Base-by-base conservation (phyloP, 768 basidiomycete species). In the Macrolepiota dolichaula region DNA sequence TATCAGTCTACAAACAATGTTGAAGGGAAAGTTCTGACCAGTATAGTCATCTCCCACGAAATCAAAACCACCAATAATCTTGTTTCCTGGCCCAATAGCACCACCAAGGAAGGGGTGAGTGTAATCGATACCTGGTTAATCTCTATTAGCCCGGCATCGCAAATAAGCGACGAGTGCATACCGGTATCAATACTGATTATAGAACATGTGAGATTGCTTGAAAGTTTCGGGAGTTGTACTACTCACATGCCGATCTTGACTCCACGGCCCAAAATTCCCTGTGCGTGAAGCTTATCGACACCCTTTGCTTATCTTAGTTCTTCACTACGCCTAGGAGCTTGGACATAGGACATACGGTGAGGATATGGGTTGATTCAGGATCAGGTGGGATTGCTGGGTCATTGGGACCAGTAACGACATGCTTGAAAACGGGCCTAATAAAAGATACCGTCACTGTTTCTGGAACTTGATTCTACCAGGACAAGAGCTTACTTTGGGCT, bases 161-260 rank as follows among this genome's bases (percentile, higher is more conserved):
- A 6, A 24, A 35, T 37, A 22, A 40, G 15, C 22, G 24, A 27
- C 9, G 65, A 40, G 19, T 42, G 37, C 67, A 36, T 51, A 68
- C 78, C 77, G n/a, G 79, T 77, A 64, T 85, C 85, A 56, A 88
- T 76, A 47, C 82, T 83, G 51, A 35, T 40, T 51, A 24, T n/a
- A 35, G 38, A 11, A 46, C 7, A n/a, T n/a, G 38, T 53, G 40
- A 29, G 29, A 46, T 46, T 56, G 27, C 9, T 6, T 12, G 4
- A 47, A n/a, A 6, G 24, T 13, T 52, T 13, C 35, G 38, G 50
- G 13, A 1, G 57, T 5, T 12, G n/a, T 9, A 29, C 22, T 13
- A 64, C 82, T 69, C 59, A 84, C 83, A 89, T 83, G 62, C 81
- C 89, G 57, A 92, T 79, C 66, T 87, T 87, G 69, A 89, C 75